phyloP scores from a whole-genome alignment of 1,139 yeast genomes.

The Debaryomyces robertsiae region DNA sequence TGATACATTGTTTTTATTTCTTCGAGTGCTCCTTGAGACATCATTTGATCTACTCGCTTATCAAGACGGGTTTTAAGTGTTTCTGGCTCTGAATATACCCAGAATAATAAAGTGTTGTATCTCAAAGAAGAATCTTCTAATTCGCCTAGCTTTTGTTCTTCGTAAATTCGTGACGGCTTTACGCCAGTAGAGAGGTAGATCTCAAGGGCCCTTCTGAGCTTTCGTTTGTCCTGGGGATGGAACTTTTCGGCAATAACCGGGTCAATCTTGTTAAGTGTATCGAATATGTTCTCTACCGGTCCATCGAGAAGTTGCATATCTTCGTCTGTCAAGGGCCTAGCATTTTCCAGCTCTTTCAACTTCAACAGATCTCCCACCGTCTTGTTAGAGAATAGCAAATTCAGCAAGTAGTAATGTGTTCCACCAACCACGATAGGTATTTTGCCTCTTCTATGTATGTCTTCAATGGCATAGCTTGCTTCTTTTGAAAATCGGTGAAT shows the following conservation, averaged over 20 bases:
- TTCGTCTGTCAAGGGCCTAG: constrained; percentile 31
- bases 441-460: constrained; percentile 70
- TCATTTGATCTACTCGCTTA: constrained; percentile 80
- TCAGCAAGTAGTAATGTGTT: constrained; percentile 88
- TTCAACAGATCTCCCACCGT: constrained; percentile 43
- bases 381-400: constrained; percentile 69
- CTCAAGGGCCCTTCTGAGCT: constrained; percentile 80
- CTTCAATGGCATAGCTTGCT: constrained; percentile 59
- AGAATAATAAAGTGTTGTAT: constrained; percentile 71
- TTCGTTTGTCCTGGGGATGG: constrained; percentile 87
- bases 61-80: constrained; percentile 68
- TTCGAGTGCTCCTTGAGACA: constrained; percentile 62
- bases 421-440: constrained; percentile 93
- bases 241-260: constrained; percentile 77
- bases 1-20: constrained; percentile 66
- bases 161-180: constrained; percentile 71
- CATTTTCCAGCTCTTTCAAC: constrained; percentile 1
- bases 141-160: constrained; percentile 54
- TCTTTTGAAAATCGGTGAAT: constrained; percentile 81
- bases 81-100: constrained; percentile 78
- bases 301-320: constrained; percentile 57
- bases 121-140: constrained; percentile 51
- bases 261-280: constrained; percentile 55
- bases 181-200: constrained; percentile 68
- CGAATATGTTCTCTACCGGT: constrained; percentile 54